phyloP scores from a whole-genome alignment of 169 alveolate genomes.

The Plasmodium gallinaceum region DNA sequence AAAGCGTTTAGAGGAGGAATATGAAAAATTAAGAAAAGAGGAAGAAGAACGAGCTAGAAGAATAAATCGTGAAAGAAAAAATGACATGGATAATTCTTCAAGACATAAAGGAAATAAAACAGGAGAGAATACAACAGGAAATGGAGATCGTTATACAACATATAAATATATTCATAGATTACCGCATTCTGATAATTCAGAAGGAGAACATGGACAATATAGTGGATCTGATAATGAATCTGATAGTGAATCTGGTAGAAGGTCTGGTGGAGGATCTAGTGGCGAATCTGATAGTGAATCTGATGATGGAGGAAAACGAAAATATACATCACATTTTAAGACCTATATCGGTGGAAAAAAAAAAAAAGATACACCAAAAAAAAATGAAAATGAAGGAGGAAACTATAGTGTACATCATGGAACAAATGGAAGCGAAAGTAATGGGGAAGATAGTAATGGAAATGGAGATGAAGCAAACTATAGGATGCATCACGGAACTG shows the following conservation, averaged over 20 bases:
- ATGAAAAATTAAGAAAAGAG: constrained; percentile 49
- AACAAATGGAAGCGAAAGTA: not conserved
- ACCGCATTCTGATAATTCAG: not conserved
- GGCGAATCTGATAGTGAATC: not conserved
- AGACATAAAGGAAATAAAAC: not conserved
- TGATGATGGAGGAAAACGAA: not conserved
- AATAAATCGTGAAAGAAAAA: constrained; percentile 47
- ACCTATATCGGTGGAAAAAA: not conserved
- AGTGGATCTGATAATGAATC: not conserved
- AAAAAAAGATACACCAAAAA: not conserved
- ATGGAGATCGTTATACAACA: constrained; percentile 2
- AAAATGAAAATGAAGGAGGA: not conserved
- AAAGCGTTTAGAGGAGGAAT: constrained; percentile 30
- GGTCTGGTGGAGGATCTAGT: not conserved
- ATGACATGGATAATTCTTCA: constrained; percentile 6
- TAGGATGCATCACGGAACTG: constrained; percentile 6
- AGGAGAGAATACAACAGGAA: not conserved
- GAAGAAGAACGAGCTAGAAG: constrained; percentile 47
- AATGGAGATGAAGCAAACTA: not conserved
- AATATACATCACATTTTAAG: not conserved
- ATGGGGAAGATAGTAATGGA: not conserved
- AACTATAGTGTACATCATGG: not conserved
- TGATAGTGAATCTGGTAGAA: not conserved
- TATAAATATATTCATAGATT: not conserved
- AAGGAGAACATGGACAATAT: not conserved